phyloP scores from a whole-genome alignment of 768 basidiomycete species.

The Aureoboletus auriporus region DNA sequence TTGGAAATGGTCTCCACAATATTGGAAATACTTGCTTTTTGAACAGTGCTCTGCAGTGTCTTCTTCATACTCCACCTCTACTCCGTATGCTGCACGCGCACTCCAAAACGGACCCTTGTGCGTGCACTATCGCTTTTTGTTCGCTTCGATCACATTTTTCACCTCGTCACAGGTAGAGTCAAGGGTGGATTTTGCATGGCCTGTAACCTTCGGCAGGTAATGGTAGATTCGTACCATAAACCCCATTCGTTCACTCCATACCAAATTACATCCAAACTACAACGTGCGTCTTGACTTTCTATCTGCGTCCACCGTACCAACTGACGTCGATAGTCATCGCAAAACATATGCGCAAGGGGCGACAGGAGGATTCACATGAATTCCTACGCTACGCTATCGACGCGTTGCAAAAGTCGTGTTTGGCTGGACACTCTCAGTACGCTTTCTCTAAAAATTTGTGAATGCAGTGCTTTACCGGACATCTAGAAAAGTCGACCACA shows the following conservation, averaged over 20 bases:
- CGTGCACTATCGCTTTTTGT: constrained; percentile 26
- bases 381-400: constrained; percentile 94
- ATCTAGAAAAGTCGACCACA: constrained; percentile 62
- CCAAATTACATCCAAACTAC: constrained; percentile 62
- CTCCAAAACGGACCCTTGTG: constrained; percentile 52
- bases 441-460: constrained; percentile 25
- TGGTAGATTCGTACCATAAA: constrained; percentile 47
- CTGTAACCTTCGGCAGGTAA: constrained; percentile 61
- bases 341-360: constrained; percentile 83
- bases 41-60: constrained; percentile 91
- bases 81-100: constrained; percentile 57
- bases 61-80: constrained; percentile 89
- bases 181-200: constrained; percentile 70
- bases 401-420: constrained; percentile 79
- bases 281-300: constrained; percentile 45
- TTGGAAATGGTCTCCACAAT: constrained; percentile 72
- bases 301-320: constrained; percentile 4
- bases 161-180: constrained; percentile 35
- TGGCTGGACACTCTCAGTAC: constrained; percentile 68
- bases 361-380: constrained; percentile 98
- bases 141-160: constrained; percentile 1
- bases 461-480: constrained; percentile 9
- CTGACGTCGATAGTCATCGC: constrained; percentile 64
- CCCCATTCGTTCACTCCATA: constrained; percentile 57
- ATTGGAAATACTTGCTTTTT: constrained; percentile 94